Evolutionary conservation across 805 yeast genomes (phyloP), one percentile per base, ranked within the genome.

Genomic region (Starmerella vitae): DNA sequence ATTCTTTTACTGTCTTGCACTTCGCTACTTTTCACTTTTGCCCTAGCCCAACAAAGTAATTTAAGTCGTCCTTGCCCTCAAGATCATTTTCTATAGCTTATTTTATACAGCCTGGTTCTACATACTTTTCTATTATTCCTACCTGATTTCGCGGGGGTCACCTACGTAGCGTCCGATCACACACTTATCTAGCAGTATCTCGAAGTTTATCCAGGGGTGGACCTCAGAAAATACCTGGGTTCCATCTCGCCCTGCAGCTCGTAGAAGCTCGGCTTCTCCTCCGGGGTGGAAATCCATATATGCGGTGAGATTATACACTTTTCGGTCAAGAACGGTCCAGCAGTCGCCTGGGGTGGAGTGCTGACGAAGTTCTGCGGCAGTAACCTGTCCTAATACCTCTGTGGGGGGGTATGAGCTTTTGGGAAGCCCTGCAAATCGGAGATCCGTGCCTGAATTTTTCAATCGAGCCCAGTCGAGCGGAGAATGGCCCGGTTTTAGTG

Each of bases 281-380:
- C 98, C 98, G 0, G 98, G 98, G 50, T 88, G 98, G 57, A 76
- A 91, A 39, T 71, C 64, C 26, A 91, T 54, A 57, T 91, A 88
- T 10, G 79, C 75, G 0, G 95, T 76, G n/a, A 88, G 65, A 53
- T 86, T 83, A 62, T 81, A 88, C 2, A 88, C 93, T 51, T 73
- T 78, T 3, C 85, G 82, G 32, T 72, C 73, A 6, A 88, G 67
- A 25, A 73, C 73, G 3, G 91, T 78, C 97, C 97, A 88, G 42
- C 81, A 81, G 54, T 91, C 94, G 0, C 69, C 70, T n/a, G 43
- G 46, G 0, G 66, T 56, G 15, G 63, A 66, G 57, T 88, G 96
- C 35, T 58, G 63, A 31, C 61, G 60, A 39, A 86, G 62, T 49
- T 79, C 78, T 2, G 69, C 74, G 30, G 62, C 64, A 4, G 77